Conservation (phyloP, 768 basidiomycete species). For the Suillus americanus region DNA sequence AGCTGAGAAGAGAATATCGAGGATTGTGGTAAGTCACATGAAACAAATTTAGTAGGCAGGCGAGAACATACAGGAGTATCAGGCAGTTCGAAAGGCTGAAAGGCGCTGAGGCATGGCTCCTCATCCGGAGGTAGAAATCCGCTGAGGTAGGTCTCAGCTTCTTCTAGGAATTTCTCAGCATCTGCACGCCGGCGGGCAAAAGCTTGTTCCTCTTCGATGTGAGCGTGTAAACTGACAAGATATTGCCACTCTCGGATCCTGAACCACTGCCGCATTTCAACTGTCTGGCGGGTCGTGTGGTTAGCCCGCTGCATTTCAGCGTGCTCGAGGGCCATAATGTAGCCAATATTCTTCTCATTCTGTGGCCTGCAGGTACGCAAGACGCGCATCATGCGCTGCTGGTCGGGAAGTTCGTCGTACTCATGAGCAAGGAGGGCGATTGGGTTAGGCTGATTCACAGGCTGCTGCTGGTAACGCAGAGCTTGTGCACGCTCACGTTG, state of each 20-base stretch:
- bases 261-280: too few species aligned
- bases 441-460: conserved; percentile 1
- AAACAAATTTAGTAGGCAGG: not conserved
- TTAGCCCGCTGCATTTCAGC: not conserved
- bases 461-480: not conserved
- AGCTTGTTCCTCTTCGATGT: not conserved
- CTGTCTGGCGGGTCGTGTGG: too few species aligned
- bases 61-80: not conserved
- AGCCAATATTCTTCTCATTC: not conserved
- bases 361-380: not conserved
- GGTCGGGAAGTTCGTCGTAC: not conserved
- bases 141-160: not conserved
- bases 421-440: not conserved
- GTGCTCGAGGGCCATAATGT: not conserved
- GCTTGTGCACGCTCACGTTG: not conserved
- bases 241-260: not conserved
- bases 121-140: not conserved
- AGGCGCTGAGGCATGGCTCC: not conserved
- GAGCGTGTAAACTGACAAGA: not conserved
- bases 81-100: not conserved
- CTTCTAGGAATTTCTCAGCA: not conserved
- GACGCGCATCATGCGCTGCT: not conserved
- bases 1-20: not conserved
- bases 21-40: not conserved
- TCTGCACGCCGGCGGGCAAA: not conserved